Evolutionary conservation across 2,329 filamentous ascomycete genomes (phyloP).

Genomic region (Calonectria pseudoreteaudii): DNA sequence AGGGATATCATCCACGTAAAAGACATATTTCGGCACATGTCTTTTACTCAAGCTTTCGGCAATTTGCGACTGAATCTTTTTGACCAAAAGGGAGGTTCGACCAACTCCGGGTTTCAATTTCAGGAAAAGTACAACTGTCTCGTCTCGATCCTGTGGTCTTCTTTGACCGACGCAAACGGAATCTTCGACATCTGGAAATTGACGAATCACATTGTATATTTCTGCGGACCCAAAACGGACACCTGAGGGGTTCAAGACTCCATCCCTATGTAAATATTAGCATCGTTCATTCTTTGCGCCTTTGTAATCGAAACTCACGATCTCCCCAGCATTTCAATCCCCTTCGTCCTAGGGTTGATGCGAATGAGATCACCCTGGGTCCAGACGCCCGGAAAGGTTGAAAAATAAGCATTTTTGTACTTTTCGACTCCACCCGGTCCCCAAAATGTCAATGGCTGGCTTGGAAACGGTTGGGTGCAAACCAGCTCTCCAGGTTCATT

Average conservation of each 20-base stretch:
- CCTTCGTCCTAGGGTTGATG: background rate
- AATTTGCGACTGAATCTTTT: background rate
- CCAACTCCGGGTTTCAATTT: background rate
- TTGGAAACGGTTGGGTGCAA: constrained; percentile 19
- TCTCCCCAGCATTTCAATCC: constrained; percentile 13
- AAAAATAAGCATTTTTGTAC: constrained; percentile 18
- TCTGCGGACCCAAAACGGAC: constrained; percentile 23
- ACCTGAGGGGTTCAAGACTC: constrained; percentile 22
- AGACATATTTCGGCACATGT: constrained; percentile 15
- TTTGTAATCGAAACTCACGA: background rate
- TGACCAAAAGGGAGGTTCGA: background rate
- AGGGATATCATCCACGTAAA: constrained; percentile 15
- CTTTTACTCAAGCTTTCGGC: constrained; percentile 5
- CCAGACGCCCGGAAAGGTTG: constrained; percentile 1
- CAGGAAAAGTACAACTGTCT: constrained; percentile 14
- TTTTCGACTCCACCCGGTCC: background rate
- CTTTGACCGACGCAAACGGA: constrained; percentile 16
- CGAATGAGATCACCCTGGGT: constrained; percentile 12
- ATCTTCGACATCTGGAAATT: constrained; percentile 5
- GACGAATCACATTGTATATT: constrained; percentile 17
- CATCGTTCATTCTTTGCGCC: background rate
- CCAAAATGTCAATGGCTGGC: constrained; percentile 19
- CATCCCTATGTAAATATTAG: background rate
- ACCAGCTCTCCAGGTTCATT: constrained; percentile 14
- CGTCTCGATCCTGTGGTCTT: constrained; percentile 11